Percentiles rank a stretch among this genome's conserved stretches.
Evolutionary conservation across 257 asterid species (phyloP).

Genomic region (Solanum lignicaule): DNA sequence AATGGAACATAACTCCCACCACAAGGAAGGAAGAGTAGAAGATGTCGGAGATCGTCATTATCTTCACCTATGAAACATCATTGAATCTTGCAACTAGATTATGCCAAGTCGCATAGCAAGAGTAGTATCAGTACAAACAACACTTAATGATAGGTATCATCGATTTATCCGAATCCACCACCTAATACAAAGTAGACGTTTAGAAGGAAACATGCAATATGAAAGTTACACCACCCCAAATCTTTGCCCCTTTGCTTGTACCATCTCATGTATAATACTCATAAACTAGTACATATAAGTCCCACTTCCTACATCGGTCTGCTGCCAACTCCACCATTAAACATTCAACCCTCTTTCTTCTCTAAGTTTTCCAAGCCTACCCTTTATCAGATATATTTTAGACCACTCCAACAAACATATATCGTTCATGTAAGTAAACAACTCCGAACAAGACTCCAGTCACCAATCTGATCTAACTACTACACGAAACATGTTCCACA

Average conservation of each 20-base stretch:
- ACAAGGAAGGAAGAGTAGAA: too few species aligned
- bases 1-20: too few species aligned
- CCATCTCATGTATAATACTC: not conserved
- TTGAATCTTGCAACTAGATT: too few species aligned
- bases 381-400: not conserved
- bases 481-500: not conserved
- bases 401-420: not conserved
- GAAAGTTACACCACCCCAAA: not conserved
- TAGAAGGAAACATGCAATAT: not conserved
- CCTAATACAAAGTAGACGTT: not conserved
- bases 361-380: not conserved
- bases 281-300: not conserved
- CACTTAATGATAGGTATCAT: not conserved
- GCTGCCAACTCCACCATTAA: not conserved
- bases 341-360: not conserved
- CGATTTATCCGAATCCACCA: not conserved
- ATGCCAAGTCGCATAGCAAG: too few species aligned
- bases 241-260: not conserved
- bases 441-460: not conserved
- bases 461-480: not conserved
- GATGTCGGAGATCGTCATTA: too few species aligned
- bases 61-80: too few species aligned
- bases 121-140: too few species aligned
- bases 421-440: not conserved
- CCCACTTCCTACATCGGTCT: not conserved